phyloP scores from a whole-genome alignment of 2,329 filamentous ascomycete genomes.

The Macrophomina tecta region DNA sequence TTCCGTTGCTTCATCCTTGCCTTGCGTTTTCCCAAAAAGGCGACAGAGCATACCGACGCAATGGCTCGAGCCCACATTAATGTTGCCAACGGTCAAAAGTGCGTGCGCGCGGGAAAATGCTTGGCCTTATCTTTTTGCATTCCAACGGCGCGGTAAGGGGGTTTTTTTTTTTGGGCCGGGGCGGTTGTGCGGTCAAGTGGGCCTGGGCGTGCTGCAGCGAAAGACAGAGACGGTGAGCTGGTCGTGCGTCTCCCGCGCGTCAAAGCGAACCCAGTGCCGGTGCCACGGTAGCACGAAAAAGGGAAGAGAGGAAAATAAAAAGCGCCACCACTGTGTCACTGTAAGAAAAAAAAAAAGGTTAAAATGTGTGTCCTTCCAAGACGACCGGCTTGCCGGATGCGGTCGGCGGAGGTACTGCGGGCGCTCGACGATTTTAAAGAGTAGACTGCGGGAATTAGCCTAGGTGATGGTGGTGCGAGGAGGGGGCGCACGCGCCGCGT shows the following conservation, averaged over 20 bases:
- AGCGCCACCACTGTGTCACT: constrained; percentile 8
- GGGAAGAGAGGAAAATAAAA: neutral
- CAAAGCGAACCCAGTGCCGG: constrained; percentile 21
- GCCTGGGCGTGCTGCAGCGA: neutral
- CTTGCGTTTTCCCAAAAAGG: neutral
- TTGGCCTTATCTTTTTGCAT: constrained; percentile 7
- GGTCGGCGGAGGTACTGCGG: neutral
- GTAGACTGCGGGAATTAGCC: constrained; percentile 15
- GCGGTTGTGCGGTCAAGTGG: neutral
- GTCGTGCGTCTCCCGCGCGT: constrained; percentile 10
- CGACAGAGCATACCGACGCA: neutral
- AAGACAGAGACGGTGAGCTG: constrained; percentile 18
- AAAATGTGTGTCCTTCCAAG: neutral
- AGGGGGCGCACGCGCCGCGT: constrained; percentile 16
- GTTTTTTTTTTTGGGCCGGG: too few species aligned
- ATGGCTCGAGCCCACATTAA: constrained; percentile 18
- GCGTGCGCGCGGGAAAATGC: neutral
- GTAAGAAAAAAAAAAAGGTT: neutral
- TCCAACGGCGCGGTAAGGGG: constrained; percentile 21
- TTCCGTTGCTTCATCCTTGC: neutral
- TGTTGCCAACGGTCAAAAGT: constrained; percentile 6
- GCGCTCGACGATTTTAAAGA: neutral
- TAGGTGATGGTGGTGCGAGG: neutral
- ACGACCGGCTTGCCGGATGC: constrained; percentile 8
- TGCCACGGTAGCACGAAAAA: constrained; percentile 18